phyloP scores from a whole-genome alignment of 306 rosid species.

The Prunus mume region DNA sequence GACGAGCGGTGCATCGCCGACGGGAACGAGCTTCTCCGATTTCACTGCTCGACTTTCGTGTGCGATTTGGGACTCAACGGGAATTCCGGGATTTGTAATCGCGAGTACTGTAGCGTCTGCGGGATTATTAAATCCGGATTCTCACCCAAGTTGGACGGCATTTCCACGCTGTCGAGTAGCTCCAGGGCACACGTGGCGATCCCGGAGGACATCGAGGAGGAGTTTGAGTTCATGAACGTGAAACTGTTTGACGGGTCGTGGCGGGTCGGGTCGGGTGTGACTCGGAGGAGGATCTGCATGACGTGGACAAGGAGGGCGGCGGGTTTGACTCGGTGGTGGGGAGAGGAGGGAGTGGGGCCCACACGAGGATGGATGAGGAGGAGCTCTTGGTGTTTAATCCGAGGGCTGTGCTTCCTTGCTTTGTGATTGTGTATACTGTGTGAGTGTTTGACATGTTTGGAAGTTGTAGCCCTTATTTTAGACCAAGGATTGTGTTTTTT shows the following conservation, averaged over 20 bases:
- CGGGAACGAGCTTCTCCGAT: constrained; percentile 89
- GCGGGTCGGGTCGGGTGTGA: constrained; percentile 89
- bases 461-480: neutral
- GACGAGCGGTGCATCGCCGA: constrained; percentile 91
- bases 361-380: constrained; percentile 65
- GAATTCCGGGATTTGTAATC: constrained; percentile 62
- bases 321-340: constrained; percentile 82
- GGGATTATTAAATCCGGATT: constrained; percentile 85
- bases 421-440: constrained; percentile 79
- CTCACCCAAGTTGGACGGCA: constrained; percentile 84
- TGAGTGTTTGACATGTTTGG: constrained; percentile 24
- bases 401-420: constrained; percentile 97
- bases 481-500: neutral
- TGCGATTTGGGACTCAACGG: constrained; percentile 80
- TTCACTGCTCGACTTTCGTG: constrained; percentile 80
- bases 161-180: constrained; percentile 80
- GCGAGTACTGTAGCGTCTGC: constrained; percentile 76
- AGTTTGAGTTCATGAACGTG: constrained; percentile 80
- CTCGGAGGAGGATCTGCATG: constrained; percentile 32
- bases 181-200: constrained; percentile 84
- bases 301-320: constrained; percentile 51
- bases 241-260: constrained; percentile 77
- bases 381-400: constrained; percentile 89
- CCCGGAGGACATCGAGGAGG: constrained; percentile 79
- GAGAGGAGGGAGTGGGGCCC: constrained; percentile 53